These are phyloP conservation scores for Umbelopsis isabellina DNA, from an alignment of 192 early-diverging fungal species.

Conservation along the genomic window DNA sequence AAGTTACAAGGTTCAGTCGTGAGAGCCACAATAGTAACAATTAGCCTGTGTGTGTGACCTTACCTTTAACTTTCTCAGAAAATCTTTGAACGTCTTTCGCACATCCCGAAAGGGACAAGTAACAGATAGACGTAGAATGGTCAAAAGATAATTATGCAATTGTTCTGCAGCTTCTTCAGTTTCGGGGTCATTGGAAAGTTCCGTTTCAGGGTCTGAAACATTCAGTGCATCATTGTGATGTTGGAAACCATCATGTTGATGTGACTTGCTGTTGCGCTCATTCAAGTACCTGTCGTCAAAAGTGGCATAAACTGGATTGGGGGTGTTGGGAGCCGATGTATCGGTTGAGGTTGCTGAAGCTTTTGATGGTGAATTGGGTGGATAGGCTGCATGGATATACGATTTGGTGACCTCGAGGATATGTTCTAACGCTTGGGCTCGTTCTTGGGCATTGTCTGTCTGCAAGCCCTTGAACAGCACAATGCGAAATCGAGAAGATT, in stretches of 20 bases:
- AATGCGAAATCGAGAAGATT: slow-evolving; percentile 40
- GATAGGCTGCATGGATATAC: slow-evolving; percentile 31
- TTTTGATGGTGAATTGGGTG: slow-evolving; percentile 27
- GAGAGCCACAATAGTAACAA: slow-evolving; percentile 38
- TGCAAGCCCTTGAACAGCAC: slow-evolving; percentile 42
- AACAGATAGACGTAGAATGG: slow-evolving; percentile 49
- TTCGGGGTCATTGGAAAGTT: neutral
- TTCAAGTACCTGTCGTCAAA: neutral
- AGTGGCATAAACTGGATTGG: neutral
- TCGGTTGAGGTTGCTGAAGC: slow-evolving; percentile 21
- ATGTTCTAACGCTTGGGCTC: slow-evolving; percentile 30
- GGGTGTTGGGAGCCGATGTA: slow-evolving; percentile 21
- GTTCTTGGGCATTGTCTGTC: slow-evolving; percentile 23
- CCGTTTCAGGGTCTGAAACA: neutral
- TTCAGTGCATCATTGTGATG: too few relatives aligned
- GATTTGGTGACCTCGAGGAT: slow-evolving; percentile 48
- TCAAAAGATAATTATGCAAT: slow-evolving; percentile 50
- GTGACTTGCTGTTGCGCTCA: neutral
- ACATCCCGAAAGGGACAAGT: slow-evolving; percentile 58
- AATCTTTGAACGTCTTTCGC: slow-evolving; percentile 48
- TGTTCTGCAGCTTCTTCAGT: slow-evolving; percentile 34
- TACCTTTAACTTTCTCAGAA: slow-evolving; percentile 48
- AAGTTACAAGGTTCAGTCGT: slow-evolving; percentile 44
- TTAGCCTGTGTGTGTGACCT: slow-evolving; percentile 14
- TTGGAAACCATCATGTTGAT: too few relatives aligned